Evolutionary conservation across 2,329 filamentous ascomycete genomes (phyloP), one percentile per base, ranked within the genome.

Genomic region (Ilyonectria destructans): DNA sequence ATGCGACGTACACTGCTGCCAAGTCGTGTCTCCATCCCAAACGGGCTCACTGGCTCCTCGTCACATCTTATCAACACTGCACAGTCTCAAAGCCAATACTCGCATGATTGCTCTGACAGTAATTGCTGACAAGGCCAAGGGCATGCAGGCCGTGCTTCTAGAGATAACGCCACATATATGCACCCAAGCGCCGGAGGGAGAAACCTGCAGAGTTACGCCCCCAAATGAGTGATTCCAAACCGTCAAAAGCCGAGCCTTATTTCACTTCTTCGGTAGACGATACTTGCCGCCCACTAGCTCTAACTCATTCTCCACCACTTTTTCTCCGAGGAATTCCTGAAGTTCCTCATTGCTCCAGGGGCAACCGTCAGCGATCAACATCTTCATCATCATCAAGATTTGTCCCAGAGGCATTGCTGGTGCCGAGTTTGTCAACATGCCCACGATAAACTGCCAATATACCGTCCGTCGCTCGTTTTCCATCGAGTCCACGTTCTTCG

Each of bases 341-440:
- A 98, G 82, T 82, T 98, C 95, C 78, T 97, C 95, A 76, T 93
- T 93, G 69, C 92, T 94, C 87, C 94, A 97, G 0, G 93, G 90
- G 78, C 97, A 98, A 2, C 95, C 95, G 13, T 94, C 94, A 0
- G 93, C 89, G 59, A 98, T 90, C 66, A 96, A 88, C 88, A 98
- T 96, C 82, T 94, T 94, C 86, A 99, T 87, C 94, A 98, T 98
- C 92, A 95, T 97, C 9, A 91, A 88, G 71, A 99, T 97, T 78
- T 95, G 89, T 62, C 86, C 86, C 67, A 95, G 84, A 58, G 93
- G 91, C 93, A 98, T 96, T 31, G 92, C 82, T 19, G 88, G 90
- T 19, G 92, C 92, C 74, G 94, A 92, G 80, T 98, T 98, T 69
- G 94, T 98, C 81, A 99, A 84, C 96, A 99, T 98, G 58, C 94